Evolutionary conservation across 2,329 filamentous ascomycete genomes (phyloP).

Genomic region (Colletotrichum costaricense): DNA sequence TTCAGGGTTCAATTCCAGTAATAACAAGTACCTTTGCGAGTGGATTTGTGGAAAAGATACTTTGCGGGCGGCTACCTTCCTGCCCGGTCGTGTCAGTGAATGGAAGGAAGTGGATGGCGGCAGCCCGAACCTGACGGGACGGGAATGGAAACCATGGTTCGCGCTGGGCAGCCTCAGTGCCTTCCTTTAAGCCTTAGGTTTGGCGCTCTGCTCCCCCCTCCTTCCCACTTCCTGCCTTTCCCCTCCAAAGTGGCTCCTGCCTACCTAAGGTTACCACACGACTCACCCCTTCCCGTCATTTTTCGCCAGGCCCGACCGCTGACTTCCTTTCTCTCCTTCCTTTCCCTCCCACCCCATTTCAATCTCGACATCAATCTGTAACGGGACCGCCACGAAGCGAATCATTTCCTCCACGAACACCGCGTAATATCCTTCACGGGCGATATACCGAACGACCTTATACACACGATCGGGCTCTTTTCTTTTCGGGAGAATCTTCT

Average conservation of each 20-base stretch:
- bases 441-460: slow-evolving; percentile 12
- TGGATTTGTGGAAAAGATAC: neutral
- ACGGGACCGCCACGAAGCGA: slow-evolving; percentile 31
- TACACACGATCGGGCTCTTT: neutral
- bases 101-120: neutral
- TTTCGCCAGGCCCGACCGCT: slow-evolving; percentile 40
- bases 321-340: slow-evolving; percentile 34
- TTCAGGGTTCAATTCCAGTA: neutral
- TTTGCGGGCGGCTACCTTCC: neutral
- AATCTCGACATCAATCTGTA: slow-evolving; percentile 36
- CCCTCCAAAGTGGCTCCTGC: neutral
- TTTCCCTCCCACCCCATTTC: slow-evolving; percentile 38
- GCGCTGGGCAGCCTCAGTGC: neutral
- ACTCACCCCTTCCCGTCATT: slow-evolving; percentile 38
- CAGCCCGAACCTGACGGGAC: neutral
- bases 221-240: neutral
- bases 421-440: slow-evolving; percentile 9
- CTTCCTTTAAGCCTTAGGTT: neutral
- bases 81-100: neutral
- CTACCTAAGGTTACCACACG: neutral
- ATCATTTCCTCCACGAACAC: slow-evolving; percentile 29
- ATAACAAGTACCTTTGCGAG: neutral
- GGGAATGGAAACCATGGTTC: neutral
- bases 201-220: slow-evolving; percentile 10
- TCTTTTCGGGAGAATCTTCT: neutral